Conservation (phyloP, 2,329 filamentous ascomycete species). For the Coniochaeta prunicola region DNA sequence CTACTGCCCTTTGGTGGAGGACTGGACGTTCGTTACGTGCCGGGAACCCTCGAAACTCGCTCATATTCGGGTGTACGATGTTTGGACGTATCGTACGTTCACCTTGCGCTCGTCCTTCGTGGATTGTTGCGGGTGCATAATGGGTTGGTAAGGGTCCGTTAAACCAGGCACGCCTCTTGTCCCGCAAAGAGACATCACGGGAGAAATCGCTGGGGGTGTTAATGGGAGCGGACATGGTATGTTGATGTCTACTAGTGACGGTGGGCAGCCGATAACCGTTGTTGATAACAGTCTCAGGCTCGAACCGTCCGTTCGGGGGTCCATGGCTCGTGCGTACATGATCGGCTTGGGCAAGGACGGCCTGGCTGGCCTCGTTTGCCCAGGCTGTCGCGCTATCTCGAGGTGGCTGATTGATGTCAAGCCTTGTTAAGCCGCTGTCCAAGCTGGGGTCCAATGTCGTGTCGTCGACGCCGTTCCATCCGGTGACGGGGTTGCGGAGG, state of each 20-base stretch:
- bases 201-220: conserved; percentile 38
- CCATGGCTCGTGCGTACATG: conserved; percentile 29
- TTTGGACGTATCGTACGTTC: conserved; percentile 50
- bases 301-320: conserved; percentile 36
- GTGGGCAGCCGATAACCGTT: conserved; percentile 6
- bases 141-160: conserved; percentile 41
- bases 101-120: conserved; percentile 33
- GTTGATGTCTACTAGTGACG: conserved; percentile 34
- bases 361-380: conserved; percentile 49
- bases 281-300: conserved; percentile 36
- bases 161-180: conserved; percentile 67
- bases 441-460: conserved; percentile 43
- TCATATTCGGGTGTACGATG: conserved; percentile 49
- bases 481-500: background rate
- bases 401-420: conserved; percentile 54
- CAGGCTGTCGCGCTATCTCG: conserved; percentile 46
- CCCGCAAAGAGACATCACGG: conserved; percentile 32
- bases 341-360: conserved; percentile 47
- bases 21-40: conserved; percentile 21
- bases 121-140: conserved; percentile 22
- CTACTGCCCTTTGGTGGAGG: conserved; percentile 15
- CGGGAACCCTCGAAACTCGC: conserved; percentile 44
- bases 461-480: background rate
- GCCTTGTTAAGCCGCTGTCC: conserved; percentile 57
- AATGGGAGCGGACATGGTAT: conserved; percentile 51